phyloP scores from a whole-genome alignment of 2,329 filamentous ascomycete species.

The Bisporella sp. region DNA sequence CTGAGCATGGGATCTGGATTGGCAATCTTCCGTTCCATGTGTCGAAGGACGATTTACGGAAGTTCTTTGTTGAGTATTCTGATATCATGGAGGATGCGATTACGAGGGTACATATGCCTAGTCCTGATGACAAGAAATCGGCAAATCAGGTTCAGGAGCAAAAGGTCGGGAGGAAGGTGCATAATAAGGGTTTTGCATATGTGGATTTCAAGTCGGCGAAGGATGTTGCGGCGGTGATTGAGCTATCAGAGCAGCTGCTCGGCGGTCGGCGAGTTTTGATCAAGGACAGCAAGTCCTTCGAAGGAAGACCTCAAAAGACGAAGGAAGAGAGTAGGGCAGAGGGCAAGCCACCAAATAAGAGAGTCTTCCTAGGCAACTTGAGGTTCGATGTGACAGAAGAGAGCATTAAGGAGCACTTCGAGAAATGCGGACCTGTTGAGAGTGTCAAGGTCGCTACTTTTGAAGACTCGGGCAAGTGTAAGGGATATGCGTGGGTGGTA shows the following conservation, averaged over 20 bases:
- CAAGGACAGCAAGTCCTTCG: slow-evolving; percentile 85
- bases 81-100: slow-evolving; percentile 65
- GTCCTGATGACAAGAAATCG: slow-evolving; percentile 37
- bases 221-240: slow-evolving; percentile 66
- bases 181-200: slow-evolving; percentile 93
- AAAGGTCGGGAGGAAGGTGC: slow-evolving; percentile 22
- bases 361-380: slow-evolving; percentile 86
- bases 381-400: slow-evolving; percentile 78
- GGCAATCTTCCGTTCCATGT: slow-evolving; percentile 86
- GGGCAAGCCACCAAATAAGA: slow-evolving; percentile 64
- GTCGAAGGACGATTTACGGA: slow-evolving; percentile 66
- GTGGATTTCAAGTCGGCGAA: slow-evolving; percentile 74
- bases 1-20: slow-evolving; percentile 86
- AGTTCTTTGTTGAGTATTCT: slow-evolving; percentile 70
- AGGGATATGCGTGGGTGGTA: slow-evolving; percentile 92
- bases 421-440: slow-evolving; percentile 74
- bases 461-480: slow-evolving; percentile 95
- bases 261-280: slow-evolving; percentile 77
- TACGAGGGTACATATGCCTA: slow-evolving; percentile 59
- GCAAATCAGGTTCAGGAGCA: slow-evolving; percentile 25
- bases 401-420: slow-evolving; percentile 72
- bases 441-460: slow-evolving; percentile 90
- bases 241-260: slow-evolving; percentile 77
- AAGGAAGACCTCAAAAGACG: slow-evolving; percentile 74
- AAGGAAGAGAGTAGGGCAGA: slow-evolving; percentile 25